Evolutionary conservation across 31 red algal genomes (phyloP), one percentile per base, ranked within the genome.

Genomic region (Bonnemaisonia californica): DNA sequence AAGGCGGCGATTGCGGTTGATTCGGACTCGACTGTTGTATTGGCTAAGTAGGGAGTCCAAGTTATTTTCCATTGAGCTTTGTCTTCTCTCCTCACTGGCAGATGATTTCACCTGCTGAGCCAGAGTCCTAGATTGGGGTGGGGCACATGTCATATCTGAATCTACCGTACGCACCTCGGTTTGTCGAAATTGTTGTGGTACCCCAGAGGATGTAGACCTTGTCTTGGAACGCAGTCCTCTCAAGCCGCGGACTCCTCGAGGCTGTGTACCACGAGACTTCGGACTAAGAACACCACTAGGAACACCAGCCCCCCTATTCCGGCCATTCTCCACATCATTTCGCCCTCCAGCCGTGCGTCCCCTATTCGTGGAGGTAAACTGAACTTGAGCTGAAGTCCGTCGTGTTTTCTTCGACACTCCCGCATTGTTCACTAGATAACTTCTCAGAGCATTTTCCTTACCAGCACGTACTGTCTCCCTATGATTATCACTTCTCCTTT

Each of bases 1-100:
- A 33, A 23, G 54, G 2, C 41, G 21, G 63, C 19, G 19, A 2
- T 41, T 51, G 37, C 81, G 51, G 28, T 64, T 84, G 35, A 28
- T 84, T 54, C 59, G 68, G 48, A 84, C 55, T 58, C 31, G 74
- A n/a, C 56, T 76, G 33, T 84, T 84, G 48, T 84, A 69, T 24
- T 84, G 67, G 21, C 39, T 54, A 45, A 84, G 81, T 23, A 84
- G 68, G 22, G 70, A 71, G 33, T 74, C 32, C 39, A 84, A 48
- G 66, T 84, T 69, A 62, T 60, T 41, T 24, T 60, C 38, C 12
- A 62, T 37, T 35, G 54, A 24, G 36, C 67, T 57, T 40, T 54
- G 27, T 26, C 31, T 41, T 27, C 12, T 3, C 35, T 38, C 59
- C 16, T 37, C 56, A 28, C 58, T 69, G 4, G 42, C 48, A 3